A percentile compares a stretch with the other conserved stretches of the same genome.
phyloP scores from a whole-genome alignment of 1,284 basidiomycete genomes.

The Malassezia arunalokei region DNA sequence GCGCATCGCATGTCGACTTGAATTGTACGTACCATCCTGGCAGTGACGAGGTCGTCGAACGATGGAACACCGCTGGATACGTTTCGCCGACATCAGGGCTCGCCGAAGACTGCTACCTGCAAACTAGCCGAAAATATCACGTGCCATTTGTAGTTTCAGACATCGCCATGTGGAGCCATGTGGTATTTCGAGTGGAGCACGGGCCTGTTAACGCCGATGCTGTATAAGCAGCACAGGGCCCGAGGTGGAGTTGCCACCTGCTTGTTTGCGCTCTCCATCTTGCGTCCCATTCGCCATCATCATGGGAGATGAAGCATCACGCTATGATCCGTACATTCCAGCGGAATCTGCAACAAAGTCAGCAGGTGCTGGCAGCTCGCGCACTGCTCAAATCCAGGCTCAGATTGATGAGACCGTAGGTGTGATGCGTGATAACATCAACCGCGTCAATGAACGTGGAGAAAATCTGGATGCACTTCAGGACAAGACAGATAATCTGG shows the following conservation, averaged over 20 bases:
- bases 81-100: no score
- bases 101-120: background rate
- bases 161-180: background rate
- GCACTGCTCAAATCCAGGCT: conserved; percentile 41
- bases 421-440: conserved; percentile 93
- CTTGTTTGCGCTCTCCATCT: no score
- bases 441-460: conserved; percentile 73
- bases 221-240: no score
- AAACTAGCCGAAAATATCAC: conserved; percentile 8
- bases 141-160: conserved; percentile 10
- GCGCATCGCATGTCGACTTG: no score
- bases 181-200: background rate
- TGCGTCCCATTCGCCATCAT: background rate
- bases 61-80: background rate
- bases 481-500: conserved; percentile 96
- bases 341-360: conserved; percentile 28
- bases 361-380: conserved; percentile 27
- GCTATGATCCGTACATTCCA: conserved; percentile 44
- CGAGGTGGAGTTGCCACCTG: no score
- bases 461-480: conserved; percentile 86
- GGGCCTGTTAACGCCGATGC: no score
- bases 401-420: conserved; percentile 50
- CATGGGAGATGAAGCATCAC: conserved; percentile 5
- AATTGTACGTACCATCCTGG: conserved; percentile 11
- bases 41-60: conserved; percentile 17